Percentiles rank a stretch among this genome's conserved stretches.
phyloP scores from a whole-genome alignment of 805 yeast genomes.

The Pichia pseudocactophila region DNA sequence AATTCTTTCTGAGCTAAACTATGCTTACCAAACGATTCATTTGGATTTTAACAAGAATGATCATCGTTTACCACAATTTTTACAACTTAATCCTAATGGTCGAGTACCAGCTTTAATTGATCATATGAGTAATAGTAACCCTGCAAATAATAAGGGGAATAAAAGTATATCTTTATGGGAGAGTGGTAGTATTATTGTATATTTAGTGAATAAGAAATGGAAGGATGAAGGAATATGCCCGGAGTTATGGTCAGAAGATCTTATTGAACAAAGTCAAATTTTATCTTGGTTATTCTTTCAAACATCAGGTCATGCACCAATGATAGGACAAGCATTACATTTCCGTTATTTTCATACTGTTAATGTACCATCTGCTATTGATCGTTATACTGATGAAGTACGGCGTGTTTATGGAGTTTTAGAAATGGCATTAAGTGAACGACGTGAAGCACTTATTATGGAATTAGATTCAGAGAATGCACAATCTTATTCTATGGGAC shows the following conservation, averaged over 20 bases:
- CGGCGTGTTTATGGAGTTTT: conserved; percentile 88
- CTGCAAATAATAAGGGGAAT: conserved; percentile 9
- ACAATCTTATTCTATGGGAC: conserved; percentile 78
- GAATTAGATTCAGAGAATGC: conserved; percentile 83
- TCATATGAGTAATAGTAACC: conserved; percentile 42
- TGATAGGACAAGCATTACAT: conserved; percentile 95
- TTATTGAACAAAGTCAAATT: conserved; percentile 76
- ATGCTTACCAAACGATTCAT: conserved; percentile 71
- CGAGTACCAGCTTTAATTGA: conserved; percentile 92
- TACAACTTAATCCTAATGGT: conserved; percentile 91
- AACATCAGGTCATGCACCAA: conserved; percentile 96
- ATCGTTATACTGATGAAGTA: conserved; percentile 85
- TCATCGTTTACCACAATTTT: conserved; percentile 89
- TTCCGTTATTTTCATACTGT: conserved; percentile 85
- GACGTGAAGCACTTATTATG: conserved; percentile 83
- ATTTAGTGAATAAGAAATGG: conserved; percentile 60
- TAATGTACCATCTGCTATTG: conserved; percentile 81
- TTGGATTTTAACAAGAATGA: conserved; percentile 84
- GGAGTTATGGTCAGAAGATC: conserved; percentile 66
- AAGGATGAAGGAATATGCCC: conserved; percentile 60
- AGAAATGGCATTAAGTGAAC: conserved; percentile 91
- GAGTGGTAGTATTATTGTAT: conserved; percentile 83
- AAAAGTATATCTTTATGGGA: conserved; percentile 87
- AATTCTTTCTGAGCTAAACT: conserved; percentile 72
- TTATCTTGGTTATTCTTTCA: conserved; percentile 89